A percentile compares a stretch with the other conserved stretches of the same genome.
Evolutionary conservation across 2,329 filamentous ascomycete species (phyloP).

Genomic region (Clonostachys rhizophaga): DNA sequence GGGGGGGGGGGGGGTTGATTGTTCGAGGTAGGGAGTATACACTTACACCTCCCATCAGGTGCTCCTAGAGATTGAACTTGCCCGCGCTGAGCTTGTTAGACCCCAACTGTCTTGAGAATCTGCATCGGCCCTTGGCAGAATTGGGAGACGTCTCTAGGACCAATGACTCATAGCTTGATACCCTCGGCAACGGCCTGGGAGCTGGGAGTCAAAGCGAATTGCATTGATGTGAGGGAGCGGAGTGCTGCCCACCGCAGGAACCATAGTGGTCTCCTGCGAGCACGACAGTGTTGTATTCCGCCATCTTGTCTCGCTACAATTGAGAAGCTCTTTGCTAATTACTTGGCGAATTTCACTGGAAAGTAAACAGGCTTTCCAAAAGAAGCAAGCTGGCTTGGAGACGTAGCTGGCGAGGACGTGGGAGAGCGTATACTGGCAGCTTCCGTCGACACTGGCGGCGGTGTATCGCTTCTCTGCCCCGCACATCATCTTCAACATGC

Average conservation of each 20-base stretch:
- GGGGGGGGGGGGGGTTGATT: neutral
- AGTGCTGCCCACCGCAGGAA: slow-evolving; percentile 58
- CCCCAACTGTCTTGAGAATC: slow-evolving; percentile 75
- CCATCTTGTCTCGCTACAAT: slow-evolving; percentile 39
- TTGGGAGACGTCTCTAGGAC: neutral
- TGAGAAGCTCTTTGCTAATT: too few relatives aligned
- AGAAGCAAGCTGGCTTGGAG: too few relatives aligned
- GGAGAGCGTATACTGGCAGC: too few relatives aligned
- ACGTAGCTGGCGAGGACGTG: too few relatives aligned
- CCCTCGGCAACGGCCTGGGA: slow-evolving; percentile 70
- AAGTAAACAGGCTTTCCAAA: too few relatives aligned
- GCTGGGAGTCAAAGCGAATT: slow-evolving; percentile 1
- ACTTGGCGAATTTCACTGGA: too few relatives aligned
- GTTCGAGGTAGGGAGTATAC: neutral
- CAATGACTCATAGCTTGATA: slow-evolving; percentile 59
- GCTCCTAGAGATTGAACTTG: slow-evolving; percentile 86
- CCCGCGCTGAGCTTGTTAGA: slow-evolving; percentile 55
- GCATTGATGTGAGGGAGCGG: neutral
- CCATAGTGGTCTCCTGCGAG: slow-evolving; percentile 80
- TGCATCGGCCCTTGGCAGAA: slow-evolving; percentile 22
- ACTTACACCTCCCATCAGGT: slow-evolving; percentile 87
- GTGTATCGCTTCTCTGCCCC: too few relatives aligned
- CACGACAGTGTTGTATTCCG: slow-evolving; percentile 69
- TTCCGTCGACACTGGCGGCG: too few relatives aligned
- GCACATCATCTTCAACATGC: too few relatives aligned